Base-by-base conservation (phyloP, 2,329 filamentous ascomycete species). In the Xylariales sp. region DNA sequence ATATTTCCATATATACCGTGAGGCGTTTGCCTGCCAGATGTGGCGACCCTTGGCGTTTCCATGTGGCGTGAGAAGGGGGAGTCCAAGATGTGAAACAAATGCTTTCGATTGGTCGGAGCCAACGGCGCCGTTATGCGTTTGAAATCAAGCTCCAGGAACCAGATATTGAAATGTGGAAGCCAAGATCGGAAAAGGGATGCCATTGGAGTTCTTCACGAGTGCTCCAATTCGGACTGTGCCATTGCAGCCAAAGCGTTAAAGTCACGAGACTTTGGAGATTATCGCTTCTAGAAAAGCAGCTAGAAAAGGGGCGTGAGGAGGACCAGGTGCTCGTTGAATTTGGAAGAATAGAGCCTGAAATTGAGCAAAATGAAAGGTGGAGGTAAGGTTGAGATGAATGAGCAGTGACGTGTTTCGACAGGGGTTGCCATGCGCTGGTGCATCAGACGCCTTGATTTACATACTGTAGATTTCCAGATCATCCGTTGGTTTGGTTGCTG, bases 331-430 rank as follows among this genome's bases (percentile, higher is more conserved):
- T n/a, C n/a, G n/a, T n/a, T n/a, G n/a, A n/a, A n/a, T n/a, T n/a
- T n/a, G n/a, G n/a, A n/a, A n/a, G n/a, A n/a, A n/a, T n/a, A n/a
- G n/a, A n/a, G n/a, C n/a, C n/a, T n/a, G n/a, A n/a, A n/a, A n/a
- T n/a, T n/a, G n/a, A 14, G 35, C 21, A 40, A 32, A 33, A 40
- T 40, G 28, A 40, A 27, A 32, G 38, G 28, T 39, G 36, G 38
- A 27, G 24, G 34, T 37, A 11, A n/a, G 34, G 21, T 24, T 25
- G 34, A 33, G 38, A 33, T 40, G 38, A 40, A 22, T 33, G 29
- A 18, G 14, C 28, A 40, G 38, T 40, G 38, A 40, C 38, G 38
- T 32, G 29, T 32, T 28, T 21, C 12, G 19, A 27, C 38, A 40
- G 38, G 38, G 38, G 20, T 27, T 12, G 18, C 32, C 18, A 34